Evolutionary conservation across 805 yeast genomes (phyloP).

Genomic region (Candida xiaguanensis): DNA sequence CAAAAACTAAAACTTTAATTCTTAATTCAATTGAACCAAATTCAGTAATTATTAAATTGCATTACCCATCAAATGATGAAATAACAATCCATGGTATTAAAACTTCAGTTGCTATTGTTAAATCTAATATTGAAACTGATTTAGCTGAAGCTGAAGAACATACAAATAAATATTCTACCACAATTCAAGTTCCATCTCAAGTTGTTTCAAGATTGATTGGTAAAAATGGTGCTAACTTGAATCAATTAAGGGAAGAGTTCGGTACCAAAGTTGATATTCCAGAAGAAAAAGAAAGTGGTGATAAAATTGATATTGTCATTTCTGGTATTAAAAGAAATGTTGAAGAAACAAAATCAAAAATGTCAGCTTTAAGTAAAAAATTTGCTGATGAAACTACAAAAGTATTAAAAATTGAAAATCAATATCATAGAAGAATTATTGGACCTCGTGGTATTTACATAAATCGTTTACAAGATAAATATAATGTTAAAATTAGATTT

Average conservation of each 20-base stretch:
- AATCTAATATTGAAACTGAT: constrained; percentile 48
- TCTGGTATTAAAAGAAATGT: constrained; percentile 79
- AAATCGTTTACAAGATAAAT: constrained; percentile 81
- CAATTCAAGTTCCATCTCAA: constrained; percentile 60
- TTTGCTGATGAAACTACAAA: constrained; percentile 78
- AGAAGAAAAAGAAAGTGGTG: constrained; percentile 29
- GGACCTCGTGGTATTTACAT: constrained; percentile 82
- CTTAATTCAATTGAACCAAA: constrained; percentile 32
- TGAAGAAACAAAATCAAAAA: constrained; percentile 61
- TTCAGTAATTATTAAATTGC: constrained; percentile 46
- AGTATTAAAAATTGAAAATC: constrained; percentile 65
- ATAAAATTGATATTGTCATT: constrained; percentile 50
- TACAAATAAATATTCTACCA: constrained; percentile 42
- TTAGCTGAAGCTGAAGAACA: constrained; percentile 54
- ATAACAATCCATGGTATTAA: constrained; percentile 69
- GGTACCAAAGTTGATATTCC: constrained; percentile 75
- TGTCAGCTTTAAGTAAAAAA: constrained; percentile 58
- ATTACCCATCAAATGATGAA: constrained; percentile 39
- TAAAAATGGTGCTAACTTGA: constrained; percentile 75
- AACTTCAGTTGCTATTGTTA: constrained; percentile 53
- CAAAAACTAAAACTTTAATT: constrained; percentile 54
- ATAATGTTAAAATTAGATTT: constrained; percentile 76
- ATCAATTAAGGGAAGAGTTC: constrained; percentile 64
- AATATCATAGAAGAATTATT: constrained; percentile 75
- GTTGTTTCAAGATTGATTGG: constrained; percentile 84